Evolutionary conservation across 257 asterid genomes (phyloP), one percentile per base, ranked within the genome.

Genomic region (Apocynum venetum): DNA sequence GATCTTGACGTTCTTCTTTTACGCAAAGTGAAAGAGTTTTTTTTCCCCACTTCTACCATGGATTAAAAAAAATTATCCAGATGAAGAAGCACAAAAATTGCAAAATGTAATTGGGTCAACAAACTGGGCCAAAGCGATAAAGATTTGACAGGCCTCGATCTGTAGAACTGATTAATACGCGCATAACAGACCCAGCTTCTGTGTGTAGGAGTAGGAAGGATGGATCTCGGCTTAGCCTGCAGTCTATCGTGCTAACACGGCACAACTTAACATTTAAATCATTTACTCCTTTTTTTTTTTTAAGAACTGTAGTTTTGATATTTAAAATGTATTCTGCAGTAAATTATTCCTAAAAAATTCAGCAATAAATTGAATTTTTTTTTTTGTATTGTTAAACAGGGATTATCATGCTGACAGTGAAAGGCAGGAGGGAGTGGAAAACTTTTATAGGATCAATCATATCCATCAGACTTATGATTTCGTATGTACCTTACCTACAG

Each of bases 371-470:
- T 14, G 8, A 55, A 2, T 44, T 44, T 17, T 8, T 56, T 56
- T 4, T 19, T 1, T 14, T 71, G 31, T 41, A 66, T 38, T 40
- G 63, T 14, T 38, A 78, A 82, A 74, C 87, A 91, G 98, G 91
- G 97, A 92, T 79, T 94, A 92, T 84, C 83, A 88, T 55, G 92
- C 83, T 60, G 88, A 88, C 71, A 89, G 90, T 85, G 90, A 82
- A 56, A 92, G 97, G 86, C 97, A 88, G 79, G 85, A 77, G 84
- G 91, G 89, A 53, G 98, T 91, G 60, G 97, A 92, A 76, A 64
- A 1, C 73, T 88, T 92, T 84, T 94, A 94, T 84, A 81, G 64
- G 74, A 80, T 73, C 63, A 92, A 94, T 80, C 98, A 92, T 87
- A 84, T 89, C n/a, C 60, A 85, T 82, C 97, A 94, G 76, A 87